phyloP scores from a whole-genome alignment of 345 rosid genomes.

The Adansonia digitata region DNA sequence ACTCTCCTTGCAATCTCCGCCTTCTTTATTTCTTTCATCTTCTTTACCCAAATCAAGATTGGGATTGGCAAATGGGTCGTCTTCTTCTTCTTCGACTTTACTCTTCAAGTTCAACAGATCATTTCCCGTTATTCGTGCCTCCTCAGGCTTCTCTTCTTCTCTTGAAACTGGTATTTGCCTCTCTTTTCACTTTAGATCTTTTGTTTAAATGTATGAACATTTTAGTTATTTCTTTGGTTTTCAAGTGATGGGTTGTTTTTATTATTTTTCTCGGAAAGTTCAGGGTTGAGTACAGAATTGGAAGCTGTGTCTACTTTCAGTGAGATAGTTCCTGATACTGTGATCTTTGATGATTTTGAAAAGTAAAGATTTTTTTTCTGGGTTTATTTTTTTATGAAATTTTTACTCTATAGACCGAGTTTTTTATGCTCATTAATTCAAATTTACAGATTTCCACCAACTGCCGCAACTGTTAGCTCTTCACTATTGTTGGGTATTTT shows the following conservation, averaged over 20 bases:
- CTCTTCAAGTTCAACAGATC: conserved; percentile 37
- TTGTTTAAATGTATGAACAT: not conserved
- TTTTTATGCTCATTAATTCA: not conserved
- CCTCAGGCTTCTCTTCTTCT: conserved; percentile 48
- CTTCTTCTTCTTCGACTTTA: conserved; percentile 34
- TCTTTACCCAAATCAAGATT: conserved; percentile 34
- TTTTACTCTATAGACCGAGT: not conserved
- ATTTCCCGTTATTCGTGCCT: conserved; percentile 52
- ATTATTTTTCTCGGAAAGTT: not conserved
- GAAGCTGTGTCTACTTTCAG: conserved; percentile 83
- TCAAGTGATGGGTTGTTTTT: not conserved
- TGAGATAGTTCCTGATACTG: conserved; percentile 91
- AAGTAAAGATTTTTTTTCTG: conserved; percentile 32
- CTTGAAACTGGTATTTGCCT: conserved; percentile 40
- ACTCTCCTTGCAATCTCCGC: conserved; percentile 82
- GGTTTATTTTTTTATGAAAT: not conserved
- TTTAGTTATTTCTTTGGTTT: not conserved
- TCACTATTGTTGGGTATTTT: conserved; percentile 84
- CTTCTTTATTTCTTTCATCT: conserved; percentile 44
- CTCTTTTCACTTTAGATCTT: not conserved
- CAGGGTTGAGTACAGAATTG: conserved; percentile 59
- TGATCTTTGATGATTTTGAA: conserved; percentile 89
- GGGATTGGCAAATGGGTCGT: conserved; percentile 16
- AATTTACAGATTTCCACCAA: conserved; percentile 73
- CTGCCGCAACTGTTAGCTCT: conserved; percentile 96